Conservation (phyloP, 805 yeast species). For the Candida ovalis region DNA sequence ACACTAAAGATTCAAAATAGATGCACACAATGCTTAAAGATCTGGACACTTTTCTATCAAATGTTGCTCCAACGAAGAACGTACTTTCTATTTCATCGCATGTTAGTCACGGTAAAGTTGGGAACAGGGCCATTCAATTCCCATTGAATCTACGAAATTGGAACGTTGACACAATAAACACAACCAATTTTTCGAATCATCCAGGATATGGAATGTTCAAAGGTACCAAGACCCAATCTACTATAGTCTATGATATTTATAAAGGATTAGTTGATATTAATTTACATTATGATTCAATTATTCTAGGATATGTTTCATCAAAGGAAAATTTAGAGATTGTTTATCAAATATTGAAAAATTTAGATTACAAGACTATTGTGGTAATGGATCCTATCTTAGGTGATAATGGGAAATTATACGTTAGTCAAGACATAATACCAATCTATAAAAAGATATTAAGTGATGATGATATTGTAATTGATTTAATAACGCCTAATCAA, state of each 20-base stretch:
- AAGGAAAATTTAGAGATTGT: constrained; percentile 52
- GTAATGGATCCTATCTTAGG: constrained; percentile 91
- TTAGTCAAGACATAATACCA: constrained; percentile 51
- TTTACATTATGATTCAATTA: constrained; percentile 55
- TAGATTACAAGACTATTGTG: constrained; percentile 41
- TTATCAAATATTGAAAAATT: constrained; percentile 26
- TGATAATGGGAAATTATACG: constrained; percentile 82
- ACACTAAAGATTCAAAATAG: too few relatives aligned
- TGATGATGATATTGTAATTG: constrained; percentile 35
- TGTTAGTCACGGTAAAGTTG: constrained; percentile 94
- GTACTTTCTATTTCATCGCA: constrained; percentile 75
- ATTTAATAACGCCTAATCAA: constrained; percentile 67
- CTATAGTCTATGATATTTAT: constrained; percentile 45
- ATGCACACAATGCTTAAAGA: background rate
- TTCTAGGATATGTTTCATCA: constrained; percentile 79
- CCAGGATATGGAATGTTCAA: constrained; percentile 76
- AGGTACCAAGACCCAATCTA: constrained; percentile 51
- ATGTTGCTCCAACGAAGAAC: constrained; percentile 15
- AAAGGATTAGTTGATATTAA: constrained; percentile 52
- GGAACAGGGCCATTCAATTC: constrained; percentile 85
- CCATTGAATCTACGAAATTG: constrained; percentile 85
- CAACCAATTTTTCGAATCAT: constrained; percentile 87
- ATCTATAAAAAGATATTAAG: constrained; percentile 46
- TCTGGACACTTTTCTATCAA: background rate
- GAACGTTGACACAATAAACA: constrained; percentile 89